A percentile compares a stretch with the other conserved stretches of the same genome.
Evolutionary conservation across 305 asterid genomes (phyloP).

Genomic region (Lippia alba): DNA sequence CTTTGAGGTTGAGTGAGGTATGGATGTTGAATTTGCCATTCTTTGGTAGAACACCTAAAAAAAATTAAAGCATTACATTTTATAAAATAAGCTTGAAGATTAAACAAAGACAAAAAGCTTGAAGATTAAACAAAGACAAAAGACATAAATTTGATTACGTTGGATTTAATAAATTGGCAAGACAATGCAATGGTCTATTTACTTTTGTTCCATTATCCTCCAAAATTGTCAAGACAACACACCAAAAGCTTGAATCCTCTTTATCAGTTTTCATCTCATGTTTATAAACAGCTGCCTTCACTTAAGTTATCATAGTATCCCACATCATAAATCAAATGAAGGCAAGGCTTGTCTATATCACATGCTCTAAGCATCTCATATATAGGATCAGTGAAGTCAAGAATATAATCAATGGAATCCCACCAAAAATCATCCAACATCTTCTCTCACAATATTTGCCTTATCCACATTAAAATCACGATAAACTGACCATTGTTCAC

Average conservation of each 20-base stretch:
- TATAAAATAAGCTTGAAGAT: too few species aligned
- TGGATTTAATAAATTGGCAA: slow-evolving; percentile 19
- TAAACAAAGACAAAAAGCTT: too few species aligned
- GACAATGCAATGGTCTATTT: slow-evolving; percentile 9
- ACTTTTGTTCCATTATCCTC: slow-evolving; percentile 15
- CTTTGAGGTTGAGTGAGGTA: slow-evolving; percentile 1
- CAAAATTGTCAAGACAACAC: neutral
- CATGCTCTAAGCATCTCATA: neutral
- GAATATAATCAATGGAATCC: neutral
- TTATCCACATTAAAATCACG: neutral
- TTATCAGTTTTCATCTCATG: neutral
- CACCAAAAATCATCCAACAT: neutral
- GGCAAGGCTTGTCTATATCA: neutral
- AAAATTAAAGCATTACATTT: neutral
- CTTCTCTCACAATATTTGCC: neutral
- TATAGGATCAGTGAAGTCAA: neutral
- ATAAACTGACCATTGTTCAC: slow-evolving; percentile 8
- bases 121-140: too few species aligned
- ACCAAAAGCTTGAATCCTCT: slow-evolving; percentile 1
- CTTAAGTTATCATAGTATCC: neutral
- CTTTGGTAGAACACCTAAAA: slow-evolving; percentile 7
- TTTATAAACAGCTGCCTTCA: neutral
- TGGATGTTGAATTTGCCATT: slow-evolving; percentile 5
- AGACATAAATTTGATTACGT: neutral
- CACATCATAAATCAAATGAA: slow-evolving; percentile 6